Evolutionary conservation across 1,284 basidiomycete species (phyloP).

Genomic region (Irpex rosettiformis): DNA sequence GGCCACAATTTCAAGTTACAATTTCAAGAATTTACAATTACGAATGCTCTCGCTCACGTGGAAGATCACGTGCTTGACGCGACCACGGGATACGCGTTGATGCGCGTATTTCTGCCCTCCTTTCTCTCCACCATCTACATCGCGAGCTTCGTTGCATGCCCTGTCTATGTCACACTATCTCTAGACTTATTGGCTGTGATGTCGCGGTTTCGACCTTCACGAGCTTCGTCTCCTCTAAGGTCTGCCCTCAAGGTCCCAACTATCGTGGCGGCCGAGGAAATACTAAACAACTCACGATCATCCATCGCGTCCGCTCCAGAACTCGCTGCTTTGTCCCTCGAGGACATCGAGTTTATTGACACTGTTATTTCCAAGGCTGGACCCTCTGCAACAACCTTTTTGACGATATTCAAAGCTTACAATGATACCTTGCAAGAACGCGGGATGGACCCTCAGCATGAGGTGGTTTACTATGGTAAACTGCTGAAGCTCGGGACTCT

Average conservation of each 20-base stretch:
- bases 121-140: background rate
- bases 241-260: constrained; percentile 15
- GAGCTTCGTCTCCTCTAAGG: constrained; percentile 29
- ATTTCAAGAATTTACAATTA: too few relatives aligned
- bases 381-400: constrained; percentile 62
- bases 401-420: constrained; percentile 78
- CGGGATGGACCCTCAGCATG: constrained; percentile 71
- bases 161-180: background rate
- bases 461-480: constrained; percentile 78
- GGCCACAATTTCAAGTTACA: too few relatives aligned
- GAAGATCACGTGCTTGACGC: background rate
- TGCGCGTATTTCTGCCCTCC: background rate
- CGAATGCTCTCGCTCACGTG: background rate
- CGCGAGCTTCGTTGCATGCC: background rate
- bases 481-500: constrained; percentile 75
- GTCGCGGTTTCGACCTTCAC: constrained; percentile 29
- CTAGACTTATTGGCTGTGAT: constrained; percentile 13
- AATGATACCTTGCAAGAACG: constrained; percentile 69
- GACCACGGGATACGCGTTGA: background rate
- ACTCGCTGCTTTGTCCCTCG: constrained; percentile 49
- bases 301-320: constrained; percentile 49
- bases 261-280: constrained; percentile 19
- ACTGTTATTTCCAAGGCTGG: constrained; percentile 66
- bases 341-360: constrained; percentile 70
- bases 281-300: constrained; percentile 42